A percentile compares a stretch with the other conserved stretches of the same genome.
Evolutionary conservation across 768 basidiomycete genomes (phyloP).

Genomic region (Leucocoprinus leucothites): DNA sequence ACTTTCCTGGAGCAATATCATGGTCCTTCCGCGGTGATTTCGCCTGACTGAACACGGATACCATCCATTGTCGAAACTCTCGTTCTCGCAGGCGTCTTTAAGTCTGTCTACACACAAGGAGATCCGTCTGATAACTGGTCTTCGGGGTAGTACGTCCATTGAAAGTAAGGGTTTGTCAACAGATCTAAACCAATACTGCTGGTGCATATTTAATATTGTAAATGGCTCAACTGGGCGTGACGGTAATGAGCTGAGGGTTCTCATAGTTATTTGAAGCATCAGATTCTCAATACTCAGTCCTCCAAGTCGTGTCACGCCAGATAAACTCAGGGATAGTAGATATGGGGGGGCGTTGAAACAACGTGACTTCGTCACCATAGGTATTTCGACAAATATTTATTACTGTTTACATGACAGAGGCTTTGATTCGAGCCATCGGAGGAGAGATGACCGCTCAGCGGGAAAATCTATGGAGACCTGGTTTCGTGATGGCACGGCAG

Average conservation of each 20-base stretch:
- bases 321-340: too few species aligned
- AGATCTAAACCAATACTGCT: conserved; percentile 53
- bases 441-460: conserved; percentile 9
- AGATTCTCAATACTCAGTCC: background rate
- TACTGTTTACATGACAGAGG: conserved; percentile 56
- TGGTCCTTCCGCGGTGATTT: background rate
- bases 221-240: conserved; percentile 69
- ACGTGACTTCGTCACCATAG: conserved; percentile 57
- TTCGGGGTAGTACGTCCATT: too few species aligned
- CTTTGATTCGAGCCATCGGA: conserved; percentile 25
- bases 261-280: conserved; percentile 53
- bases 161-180: conserved; percentile 69
- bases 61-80: conserved; percentile 61
- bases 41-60: background rate
- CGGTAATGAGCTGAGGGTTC: conserved; percentile 75
- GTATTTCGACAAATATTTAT: conserved; percentile 70
- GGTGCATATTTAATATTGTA: conserved; percentile 70
- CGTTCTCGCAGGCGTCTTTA: conserved; percentile 72
- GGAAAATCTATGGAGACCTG: conserved; percentile 18
- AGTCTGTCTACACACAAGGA: conserved; percentile 75
- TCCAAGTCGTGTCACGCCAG: too few species aligned
- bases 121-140: too few species aligned
- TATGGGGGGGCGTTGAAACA: conserved; percentile 62
- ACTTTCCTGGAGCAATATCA: conserved; percentile 71
- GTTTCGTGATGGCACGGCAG: too few species aligned